Evolutionary conservation across 2,329 filamentous ascomycete species (phyloP).

Genomic region (Trichoderma brevicompactum): DNA sequence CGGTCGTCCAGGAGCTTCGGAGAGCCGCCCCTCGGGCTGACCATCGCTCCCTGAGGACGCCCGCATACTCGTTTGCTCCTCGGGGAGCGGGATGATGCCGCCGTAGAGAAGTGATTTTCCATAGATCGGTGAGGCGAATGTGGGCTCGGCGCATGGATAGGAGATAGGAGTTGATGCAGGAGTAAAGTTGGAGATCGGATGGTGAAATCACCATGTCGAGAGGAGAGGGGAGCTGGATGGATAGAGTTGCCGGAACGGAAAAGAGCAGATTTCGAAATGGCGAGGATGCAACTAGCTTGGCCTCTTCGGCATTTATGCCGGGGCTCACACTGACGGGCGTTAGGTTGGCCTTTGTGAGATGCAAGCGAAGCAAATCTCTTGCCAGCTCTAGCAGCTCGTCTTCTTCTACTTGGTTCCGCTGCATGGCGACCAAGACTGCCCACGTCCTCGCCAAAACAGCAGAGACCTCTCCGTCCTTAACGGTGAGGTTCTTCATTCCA

Average conservation of each 20-base stretch:
- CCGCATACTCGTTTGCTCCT: conserved; percentile 63
- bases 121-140: conserved; percentile 80
- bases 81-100: conserved; percentile 74
- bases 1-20: conserved; percentile 87
- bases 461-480: conserved; percentile 87
- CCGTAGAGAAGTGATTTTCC: conserved; percentile 81
- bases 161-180: conserved; percentile 84
- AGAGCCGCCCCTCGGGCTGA: conserved; percentile 67
- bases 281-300: conserved; percentile 50
- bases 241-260: conserved; percentile 70
- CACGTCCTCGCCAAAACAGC: conserved; percentile 78
- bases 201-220: conserved; percentile 84
- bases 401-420: conserved; percentile 72
- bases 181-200: conserved; percentile 78
- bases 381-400: conserved; percentile 84
- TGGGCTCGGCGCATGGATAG: conserved; percentile 84
- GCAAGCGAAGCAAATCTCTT: conserved; percentile 73
- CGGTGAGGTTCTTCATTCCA: conserved; percentile 50
- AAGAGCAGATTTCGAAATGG: conserved; percentile 83
- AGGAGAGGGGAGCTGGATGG: conserved; percentile 74
- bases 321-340: conserved; percentile 45
- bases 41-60: conserved; percentile 65
- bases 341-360: conserved; percentile 56
- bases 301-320: conserved; percentile 41
- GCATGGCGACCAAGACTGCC: conserved; percentile 76